Conservation (phyloP, 192 early-diverging fungal genomes). For the Mortierella alpina region DNA sequence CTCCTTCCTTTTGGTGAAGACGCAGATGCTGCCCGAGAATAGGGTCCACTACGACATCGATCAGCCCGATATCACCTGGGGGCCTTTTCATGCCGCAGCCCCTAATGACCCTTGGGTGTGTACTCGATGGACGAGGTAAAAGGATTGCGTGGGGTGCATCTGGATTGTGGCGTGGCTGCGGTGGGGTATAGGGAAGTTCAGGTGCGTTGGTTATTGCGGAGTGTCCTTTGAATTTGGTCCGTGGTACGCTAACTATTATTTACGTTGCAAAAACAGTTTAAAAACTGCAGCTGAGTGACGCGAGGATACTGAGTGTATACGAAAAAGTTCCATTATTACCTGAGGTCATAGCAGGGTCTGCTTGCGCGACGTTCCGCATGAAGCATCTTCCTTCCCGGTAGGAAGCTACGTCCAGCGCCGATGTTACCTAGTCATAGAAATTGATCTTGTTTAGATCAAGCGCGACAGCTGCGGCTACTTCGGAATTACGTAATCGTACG, state of each 20-base stretch:
- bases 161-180: constrained; percentile 53
- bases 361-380: background rate
- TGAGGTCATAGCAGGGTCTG: background rate
- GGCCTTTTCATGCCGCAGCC: constrained; percentile 23
- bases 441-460: background rate
- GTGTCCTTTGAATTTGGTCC: constrained; percentile 32
- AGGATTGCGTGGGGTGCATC: constrained; percentile 34
- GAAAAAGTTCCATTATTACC: background rate
- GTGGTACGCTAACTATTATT: no score
- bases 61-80: constrained; percentile 40
- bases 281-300: background rate
- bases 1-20: constrained; percentile 60
- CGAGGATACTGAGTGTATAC: background rate
- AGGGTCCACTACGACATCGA: constrained; percentile 65
- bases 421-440: constrained; percentile 3
- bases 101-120: constrained; percentile 37
- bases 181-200: background rate
- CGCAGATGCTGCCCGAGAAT: constrained; percentile 57
- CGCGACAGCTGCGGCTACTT: background rate
- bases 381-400: constrained; percentile 25
- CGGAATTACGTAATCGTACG: background rate
- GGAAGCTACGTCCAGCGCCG: background rate
- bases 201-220: background rate
- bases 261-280: no score
- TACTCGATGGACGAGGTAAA: constrained; percentile 44